These are phyloP conservation scores for Raphidocelis subcapitata DNA, from an alignment of 139 green algal species.

Conservation along the genomic window DNA sequence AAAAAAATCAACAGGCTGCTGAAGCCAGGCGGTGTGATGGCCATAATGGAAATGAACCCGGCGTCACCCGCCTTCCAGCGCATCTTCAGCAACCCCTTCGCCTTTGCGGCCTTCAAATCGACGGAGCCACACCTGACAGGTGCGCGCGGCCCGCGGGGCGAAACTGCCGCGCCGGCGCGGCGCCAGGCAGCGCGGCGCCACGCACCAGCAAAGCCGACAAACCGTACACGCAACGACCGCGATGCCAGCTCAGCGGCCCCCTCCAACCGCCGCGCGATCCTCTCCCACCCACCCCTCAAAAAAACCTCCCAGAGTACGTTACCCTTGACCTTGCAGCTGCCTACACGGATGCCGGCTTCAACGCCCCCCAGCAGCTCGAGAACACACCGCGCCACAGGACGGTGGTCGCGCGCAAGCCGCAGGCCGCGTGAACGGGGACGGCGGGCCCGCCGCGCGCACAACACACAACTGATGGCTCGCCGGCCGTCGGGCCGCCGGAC, in stretches of 20 bases:
- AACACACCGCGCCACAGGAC: conserved; percentile 62
- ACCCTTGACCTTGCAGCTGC: neutral
- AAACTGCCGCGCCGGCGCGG: no score
- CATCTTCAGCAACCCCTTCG: conserved; percentile 70
- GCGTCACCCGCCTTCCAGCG: conserved; percentile 50
- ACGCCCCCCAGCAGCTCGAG: conserved; percentile 13
- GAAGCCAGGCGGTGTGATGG: conserved; percentile 24
- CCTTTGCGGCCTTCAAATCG: conserved; percentile 74
- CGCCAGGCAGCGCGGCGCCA: no score
- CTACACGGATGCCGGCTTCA: conserved; percentile 45
- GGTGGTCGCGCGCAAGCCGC: conserved; percentile 58
- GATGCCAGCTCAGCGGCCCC: no score
- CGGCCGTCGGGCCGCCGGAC: no score
- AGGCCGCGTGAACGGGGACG: neutral
- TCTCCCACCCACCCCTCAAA: neutral
- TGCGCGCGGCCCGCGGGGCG: no score
- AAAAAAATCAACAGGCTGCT: conserved; percentile 6
- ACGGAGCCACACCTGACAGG: conserved; percentile 72
- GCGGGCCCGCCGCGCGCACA: no score
- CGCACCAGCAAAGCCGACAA: neutral
- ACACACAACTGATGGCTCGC: no score
- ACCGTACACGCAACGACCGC: neutral
- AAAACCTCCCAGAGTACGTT: neutral
- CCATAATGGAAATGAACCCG: conserved; percentile 78
- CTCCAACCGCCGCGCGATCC: no score